Evolutionary conservation across 768 basidiomycete species (phyloP), one percentile per base, ranked within the genome.

Genomic region (Leccinum pellstonianum): DNA sequence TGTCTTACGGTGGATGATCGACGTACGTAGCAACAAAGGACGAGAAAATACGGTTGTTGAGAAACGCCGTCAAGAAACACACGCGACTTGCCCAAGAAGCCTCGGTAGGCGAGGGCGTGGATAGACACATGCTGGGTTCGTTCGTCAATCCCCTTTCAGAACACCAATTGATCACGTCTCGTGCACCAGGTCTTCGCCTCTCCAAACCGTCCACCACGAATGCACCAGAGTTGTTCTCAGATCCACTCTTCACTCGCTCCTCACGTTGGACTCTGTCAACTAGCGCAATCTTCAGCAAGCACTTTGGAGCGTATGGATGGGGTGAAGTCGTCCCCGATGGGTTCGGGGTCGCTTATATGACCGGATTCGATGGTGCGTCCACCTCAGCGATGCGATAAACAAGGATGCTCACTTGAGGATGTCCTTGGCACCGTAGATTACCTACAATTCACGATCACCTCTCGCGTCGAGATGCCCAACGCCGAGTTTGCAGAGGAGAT

Each of bases 291-390:
- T 90, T 89, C 66, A 92, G 90, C n/a, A 87, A 86, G 60, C 88
- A 91, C 72, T 86, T 98, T 68, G 82, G 80, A 38, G 85, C 81
- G 21, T 94, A 97, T 73, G 95, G 95, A 14, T 98, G 95, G 95
- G 95, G 95, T 52, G 91, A 93, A 81, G 91, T 98, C 49, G 93
- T 96, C 25, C 87, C 91, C 1, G 88, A 97, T 64, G 95, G 95
- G 1, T 98, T 95, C 69, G 95, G 95, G 33, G 88, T 98, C 31
- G 90, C 93, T 12, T 98, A 98, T 70, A 87, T 93, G 83, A 95
- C 95, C n/a, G 91, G 91, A 41, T 89, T 84, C 66, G 84, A 91
- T 63, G 86, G 89, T 88, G 58, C 56, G 83, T 71, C 38, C 21
- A 41, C 41, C 4, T 29, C 43, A 46, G 4, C 10, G n/a, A 23